Conservation (phyloP, 768 basidiomycete genomes). For the Dictyophora rubrovolvata region DNA sequence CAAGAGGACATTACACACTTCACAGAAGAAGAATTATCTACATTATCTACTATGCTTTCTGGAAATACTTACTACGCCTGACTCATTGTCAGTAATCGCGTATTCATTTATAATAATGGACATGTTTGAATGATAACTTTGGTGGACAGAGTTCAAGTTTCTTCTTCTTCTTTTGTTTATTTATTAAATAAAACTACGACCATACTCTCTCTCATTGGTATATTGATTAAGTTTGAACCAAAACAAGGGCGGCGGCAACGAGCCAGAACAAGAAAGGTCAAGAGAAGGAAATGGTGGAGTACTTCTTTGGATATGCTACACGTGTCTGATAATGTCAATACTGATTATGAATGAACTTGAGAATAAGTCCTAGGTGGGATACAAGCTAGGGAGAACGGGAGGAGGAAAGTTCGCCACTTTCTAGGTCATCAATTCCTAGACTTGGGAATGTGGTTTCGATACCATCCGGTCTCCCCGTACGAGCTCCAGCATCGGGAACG, state of each 20-base stretch:
- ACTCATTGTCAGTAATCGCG: neutral
- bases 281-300: neutral
- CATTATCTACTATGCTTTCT: slow-evolving; percentile 73
- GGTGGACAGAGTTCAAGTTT: neutral
- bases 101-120: neutral
- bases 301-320: no score
- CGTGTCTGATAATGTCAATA: no score
- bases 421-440: slow-evolving; percentile 31
- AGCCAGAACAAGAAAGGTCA: neutral
- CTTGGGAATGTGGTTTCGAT: slow-evolving; percentile 47
- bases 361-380: slow-evolving; percentile 21
- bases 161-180: no score
- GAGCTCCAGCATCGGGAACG: slow-evolving; percentile 63
- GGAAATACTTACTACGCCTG: slow-evolving; percentile 71
- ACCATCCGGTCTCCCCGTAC: slow-evolving; percentile 55
- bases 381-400: slow-evolving; percentile 25
- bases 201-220: no score
- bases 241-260: no score
- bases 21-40: slow-evolving; percentile 72
- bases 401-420: slow-evolving; percentile 25
- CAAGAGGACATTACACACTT: slow-evolving; percentile 82
- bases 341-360: no score
- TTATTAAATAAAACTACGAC: no score
- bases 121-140: neutral
- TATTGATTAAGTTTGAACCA: no score